Evolutionary conservation across 2,329 filamentous ascomycete genomes (phyloP), one percentile per base, ranked within the genome.

Genomic region (Penicillium brevicompactum): DNA sequence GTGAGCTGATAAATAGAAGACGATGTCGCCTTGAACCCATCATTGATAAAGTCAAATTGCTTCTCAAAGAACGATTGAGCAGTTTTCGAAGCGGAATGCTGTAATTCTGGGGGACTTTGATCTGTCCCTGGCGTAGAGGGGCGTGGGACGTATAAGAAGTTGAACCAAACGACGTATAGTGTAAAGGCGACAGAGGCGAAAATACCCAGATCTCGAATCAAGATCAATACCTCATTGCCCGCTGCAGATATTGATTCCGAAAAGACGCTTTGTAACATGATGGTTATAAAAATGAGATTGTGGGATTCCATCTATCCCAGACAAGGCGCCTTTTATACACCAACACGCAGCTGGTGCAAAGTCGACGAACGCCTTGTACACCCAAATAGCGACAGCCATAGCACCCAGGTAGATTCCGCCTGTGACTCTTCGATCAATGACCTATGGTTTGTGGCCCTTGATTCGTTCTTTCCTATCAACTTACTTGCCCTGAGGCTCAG

Each of bases 1-100:
- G 13, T 55, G 11, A 53, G 46, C 22, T 51, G 55, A 14, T 40
- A 57, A 18, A 51, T 46, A 8, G 27, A 45, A 32, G 47, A 51
- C 9, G 46, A 54, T 8, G 47, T 45, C 11, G 47, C 27, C 18
- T 21, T 38, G 27, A 45, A 54, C 2, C 41, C 41, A 45, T 51
- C 22, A 14, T 40, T 31, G 10, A 54, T 40, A 7, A 54, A 45
- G 16, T 51, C 31, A 16, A 54, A 46, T 4, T 41, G 38, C 32
- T 45, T 46, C 14, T 40, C 40, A 30, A 54, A 53, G 10, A 34
- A 51, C 3, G 42, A 40, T 42, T 14, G 40, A 5, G 31, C n/a
- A 1, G 32, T 44, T 14, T 50, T 38, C 46, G 21, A 46, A 11
- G 4, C 6, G 13, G 47, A 41, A 22, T 32, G n/a, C 27, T 41